Evolutionary conservation across 192 early-diverging fungal species (phyloP), one percentile per base, ranked within the genome.

Genomic region (Backusella tuberculispora): DNA sequence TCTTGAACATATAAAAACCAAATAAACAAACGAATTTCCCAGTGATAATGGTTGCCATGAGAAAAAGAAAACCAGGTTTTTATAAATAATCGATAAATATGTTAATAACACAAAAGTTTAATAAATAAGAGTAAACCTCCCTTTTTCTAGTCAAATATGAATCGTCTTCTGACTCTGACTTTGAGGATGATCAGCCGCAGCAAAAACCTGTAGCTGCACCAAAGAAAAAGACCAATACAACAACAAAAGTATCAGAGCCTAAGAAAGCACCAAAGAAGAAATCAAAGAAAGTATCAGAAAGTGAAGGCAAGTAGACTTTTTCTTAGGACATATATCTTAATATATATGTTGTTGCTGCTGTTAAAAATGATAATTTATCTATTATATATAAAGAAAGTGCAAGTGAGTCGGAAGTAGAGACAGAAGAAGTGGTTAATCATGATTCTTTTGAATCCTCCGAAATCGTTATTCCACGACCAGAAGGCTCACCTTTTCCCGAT

Each of bases 401-500:
- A 19, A 60, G 8, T 1, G 34, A 15, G 38, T 42, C 29, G 2
- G 19, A 40, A 15, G 15, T 6, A 45, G 47, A 48, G 67, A 44
- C 2, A 69, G 38, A 26, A 24, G 13, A 48, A 12, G 48, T 26
- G 13, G 41, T 60, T 12, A 19, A 14, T 63, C 8, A 14, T 5
- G 37, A 6, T 10, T 24, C 37, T 15, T 14, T 42, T n/a, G 24
- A 72, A 38, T 5, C 24, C 17, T 29, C 68, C 10, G 19, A 5
- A 8, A 43, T 63, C 6, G 38, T 43, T 9, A 72, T 72, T 63
- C 71, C 48, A 24, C 53, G 41, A 10, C 86, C 86, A 3, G 74
- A 77, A 47, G 81, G 77, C 0, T 64, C 73, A 0, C 83, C 81
- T 3, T 80, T 81, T 40, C 74, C 86, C 3, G 86, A 87, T 60